A percentile compares a stretch with the other conserved stretches of the same genome.
Evolutionary conservation across 345 rosid species (phyloP).

Genomic region (Theobroma cacao): DNA sequence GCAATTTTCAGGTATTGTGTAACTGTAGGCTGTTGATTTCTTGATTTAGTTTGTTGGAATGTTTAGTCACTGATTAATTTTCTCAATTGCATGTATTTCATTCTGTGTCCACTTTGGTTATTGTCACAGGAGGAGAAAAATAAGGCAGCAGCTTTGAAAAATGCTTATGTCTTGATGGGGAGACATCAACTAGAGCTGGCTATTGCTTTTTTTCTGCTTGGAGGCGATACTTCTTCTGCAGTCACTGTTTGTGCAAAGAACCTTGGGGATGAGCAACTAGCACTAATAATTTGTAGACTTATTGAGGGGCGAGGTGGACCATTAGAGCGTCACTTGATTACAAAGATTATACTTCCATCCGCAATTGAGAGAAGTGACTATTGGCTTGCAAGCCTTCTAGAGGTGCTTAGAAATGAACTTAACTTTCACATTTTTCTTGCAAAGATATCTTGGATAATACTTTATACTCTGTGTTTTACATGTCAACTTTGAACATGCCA

Average conservation of each 20-base stretch:
- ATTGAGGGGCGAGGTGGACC: constrained; percentile 77
- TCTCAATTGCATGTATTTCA: constrained; percentile 15
- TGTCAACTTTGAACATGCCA: not conserved
- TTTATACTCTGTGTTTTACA: not conserved
- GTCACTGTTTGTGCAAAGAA: constrained; percentile 79
- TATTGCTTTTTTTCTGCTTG: constrained; percentile 87
- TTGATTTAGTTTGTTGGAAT: constrained; percentile 3
- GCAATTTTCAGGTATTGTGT: constrained; percentile 82
- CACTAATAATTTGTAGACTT: constrained; percentile 82
- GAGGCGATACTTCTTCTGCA: constrained; percentile 90
- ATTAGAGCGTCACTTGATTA: constrained; percentile 58
- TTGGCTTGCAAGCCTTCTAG: constrained; percentile 84
- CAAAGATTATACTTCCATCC: constrained; percentile 69
- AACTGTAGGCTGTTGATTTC: not conserved
- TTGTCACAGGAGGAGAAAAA: constrained; percentile 77
- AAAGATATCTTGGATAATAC: not conserved
- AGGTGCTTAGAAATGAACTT: constrained; percentile 48
- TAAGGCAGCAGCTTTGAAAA: constrained; percentile 89
- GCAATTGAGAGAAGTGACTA: constrained; percentile 69
- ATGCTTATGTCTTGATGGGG: constrained; percentile 94
- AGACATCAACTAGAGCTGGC: constrained; percentile 92
- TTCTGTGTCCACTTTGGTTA: constrained; percentile 5
- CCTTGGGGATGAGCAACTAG: constrained; percentile 91
- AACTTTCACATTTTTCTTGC: constrained; percentile 9
- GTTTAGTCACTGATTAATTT: constrained; percentile 7